These are phyloP conservation scores for Trichoderma sp. DNA, from an alignment of 2,329 filamentous ascomycete species.

Conservation along the genomic window DNA sequence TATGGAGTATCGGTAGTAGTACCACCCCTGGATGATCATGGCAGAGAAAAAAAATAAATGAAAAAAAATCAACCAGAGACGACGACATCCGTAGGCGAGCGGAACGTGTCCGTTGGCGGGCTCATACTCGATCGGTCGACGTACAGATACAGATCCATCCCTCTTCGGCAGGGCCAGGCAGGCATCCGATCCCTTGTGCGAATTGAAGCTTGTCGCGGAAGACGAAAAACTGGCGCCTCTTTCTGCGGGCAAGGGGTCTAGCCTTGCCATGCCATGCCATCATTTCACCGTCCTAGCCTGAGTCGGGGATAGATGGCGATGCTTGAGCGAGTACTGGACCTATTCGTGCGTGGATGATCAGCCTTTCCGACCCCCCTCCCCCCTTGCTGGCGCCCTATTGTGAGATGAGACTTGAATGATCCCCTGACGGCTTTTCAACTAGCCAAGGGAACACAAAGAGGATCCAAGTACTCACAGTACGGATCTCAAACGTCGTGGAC, in stretches of 20 bases:
- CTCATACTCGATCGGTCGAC: slow-evolving; percentile 15
- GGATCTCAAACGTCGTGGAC: not conserved
- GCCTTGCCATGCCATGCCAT: not conserved
- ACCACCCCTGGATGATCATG: not conserved
- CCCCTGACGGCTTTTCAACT: slow-evolving; percentile 3
- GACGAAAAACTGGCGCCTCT: not conserved
- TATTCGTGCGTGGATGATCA: not conserved
- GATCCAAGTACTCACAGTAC: slow-evolving; percentile 12
- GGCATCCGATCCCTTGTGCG: slow-evolving; percentile 18
- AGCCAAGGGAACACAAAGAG: not conserved
- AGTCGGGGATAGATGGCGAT: not conserved
- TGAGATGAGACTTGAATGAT: slow-evolving; percentile 1
- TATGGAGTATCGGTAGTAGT: not conserved
- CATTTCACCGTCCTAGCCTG: not conserved
- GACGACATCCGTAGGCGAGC: not conserved
- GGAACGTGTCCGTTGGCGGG: slow-evolving; percentile 11
- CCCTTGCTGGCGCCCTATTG: not conserved
- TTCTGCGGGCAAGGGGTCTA: not conserved
- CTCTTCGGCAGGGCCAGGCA: slow-evolving; percentile 11
- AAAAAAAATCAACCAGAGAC: not conserved
- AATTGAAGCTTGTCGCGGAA: slow-evolving; percentile 13
- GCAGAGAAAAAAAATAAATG: not conserved
- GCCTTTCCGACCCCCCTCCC: slow-evolving; percentile 2
- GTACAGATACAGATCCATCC: slow-evolving; percentile 16
- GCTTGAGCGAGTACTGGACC: not conserved